phyloP scores from a whole-genome alignment of 768 basidiomycete genomes.

The Dioszegia crocea region DNA sequence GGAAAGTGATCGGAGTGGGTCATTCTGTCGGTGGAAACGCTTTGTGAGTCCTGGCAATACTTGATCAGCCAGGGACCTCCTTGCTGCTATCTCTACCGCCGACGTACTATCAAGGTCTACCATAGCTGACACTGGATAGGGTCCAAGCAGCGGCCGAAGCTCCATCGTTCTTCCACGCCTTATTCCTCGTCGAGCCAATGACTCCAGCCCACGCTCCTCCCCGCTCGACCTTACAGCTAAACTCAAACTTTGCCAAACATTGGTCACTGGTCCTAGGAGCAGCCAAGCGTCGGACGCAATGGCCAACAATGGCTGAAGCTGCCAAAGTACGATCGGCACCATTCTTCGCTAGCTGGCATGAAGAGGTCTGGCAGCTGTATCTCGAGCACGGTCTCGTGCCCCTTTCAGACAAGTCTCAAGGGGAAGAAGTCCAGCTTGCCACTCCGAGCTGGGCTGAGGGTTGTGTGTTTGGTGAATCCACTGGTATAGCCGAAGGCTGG shows the following conservation, averaged over 20 bases:
- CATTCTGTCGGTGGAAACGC: slow-evolving; percentile 83
- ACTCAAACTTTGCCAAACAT: neutral
- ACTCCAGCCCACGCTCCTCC: neutral
- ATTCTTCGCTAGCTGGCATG: slow-evolving; percentile 33
- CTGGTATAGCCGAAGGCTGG: slow-evolving; percentile 29
- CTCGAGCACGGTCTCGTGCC: slow-evolving; percentile 26
- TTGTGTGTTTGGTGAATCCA: slow-evolving; percentile 22
- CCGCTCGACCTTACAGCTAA: neutral
- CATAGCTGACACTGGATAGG: slow-evolving; percentile 49
- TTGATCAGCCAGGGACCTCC: neutral
- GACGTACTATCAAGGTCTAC: too few species aligned
- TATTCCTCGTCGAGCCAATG: slow-evolving; percentile 73
- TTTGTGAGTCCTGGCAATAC: slow-evolving; percentile 55
- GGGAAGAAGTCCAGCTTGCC: slow-evolving; percentile 24
- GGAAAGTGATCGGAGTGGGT: slow-evolving; percentile 62
- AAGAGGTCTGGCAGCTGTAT: slow-evolving; percentile 21
- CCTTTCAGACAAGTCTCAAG: neutral
- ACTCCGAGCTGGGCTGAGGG: slow-evolving; percentile 39
- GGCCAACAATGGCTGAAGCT: slow-evolving; percentile 18
- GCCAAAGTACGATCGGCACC: slow-evolving; percentile 16
- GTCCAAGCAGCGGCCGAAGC: slow-evolving; percentile 62
- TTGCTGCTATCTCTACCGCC: too few species aligned
- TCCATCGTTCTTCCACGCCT: slow-evolving; percentile 65
- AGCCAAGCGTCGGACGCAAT: slow-evolving; percentile 10
- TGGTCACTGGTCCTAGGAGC: slow-evolving; percentile 16